Percentiles rank a stretch among this genome's conserved stretches.
Evolutionary conservation across 306 rosid genomes (phyloP).

Genomic region (Dryas alaskensis): DNA sequence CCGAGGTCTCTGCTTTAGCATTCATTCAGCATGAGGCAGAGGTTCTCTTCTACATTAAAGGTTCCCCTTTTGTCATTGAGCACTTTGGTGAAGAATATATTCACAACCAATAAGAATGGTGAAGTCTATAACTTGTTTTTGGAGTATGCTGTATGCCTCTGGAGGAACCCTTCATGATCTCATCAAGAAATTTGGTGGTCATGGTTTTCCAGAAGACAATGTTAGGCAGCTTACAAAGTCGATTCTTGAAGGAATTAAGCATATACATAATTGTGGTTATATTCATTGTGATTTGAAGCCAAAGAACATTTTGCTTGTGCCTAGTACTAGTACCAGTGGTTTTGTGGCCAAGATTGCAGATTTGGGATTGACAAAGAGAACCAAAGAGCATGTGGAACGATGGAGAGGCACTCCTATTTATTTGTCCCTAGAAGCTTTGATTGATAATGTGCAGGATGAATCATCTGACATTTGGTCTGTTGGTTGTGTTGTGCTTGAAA

Average conservation of each 20-base stretch:
- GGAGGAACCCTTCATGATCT: conserved; percentile 29
- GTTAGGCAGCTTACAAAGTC: background rate
- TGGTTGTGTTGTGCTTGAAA: conserved; percentile 30
- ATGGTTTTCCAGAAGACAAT: background rate
- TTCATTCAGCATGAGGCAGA: conserved; percentile 32
- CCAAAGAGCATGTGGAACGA: background rate
- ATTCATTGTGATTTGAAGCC: conserved; percentile 23
- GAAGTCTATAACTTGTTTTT: conserved; percentile 30
- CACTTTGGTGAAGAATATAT: conserved; percentile 26
- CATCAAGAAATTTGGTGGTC: conserved; percentile 14
- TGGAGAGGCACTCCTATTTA: conserved; percentile 29
- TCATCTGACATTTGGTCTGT: conserved; percentile 38
- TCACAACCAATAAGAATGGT: conserved; percentile 12
- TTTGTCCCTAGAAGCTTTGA: conserved; percentile 32
- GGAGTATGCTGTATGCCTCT: conserved; percentile 32
- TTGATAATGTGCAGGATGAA: conserved; percentile 11
- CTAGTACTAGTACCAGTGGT: background rate
- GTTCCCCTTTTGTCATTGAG: conserved; percentile 14
- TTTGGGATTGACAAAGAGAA: conserved; percentile 30
- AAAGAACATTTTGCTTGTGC: conserved; percentile 11
- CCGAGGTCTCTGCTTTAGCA: conserved; percentile 21
- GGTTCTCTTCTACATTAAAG: conserved; percentile 11
- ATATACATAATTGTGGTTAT: conserved; percentile 6
- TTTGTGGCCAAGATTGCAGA: conserved; percentile 34
- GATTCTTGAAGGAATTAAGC: conserved; percentile 11